Percentiles rank a stretch among this genome's conserved stretches.
Evolutionary conservation across 2,329 filamentous ascomycete species (phyloP).

Genomic region (Cercospora beticola): DNA sequence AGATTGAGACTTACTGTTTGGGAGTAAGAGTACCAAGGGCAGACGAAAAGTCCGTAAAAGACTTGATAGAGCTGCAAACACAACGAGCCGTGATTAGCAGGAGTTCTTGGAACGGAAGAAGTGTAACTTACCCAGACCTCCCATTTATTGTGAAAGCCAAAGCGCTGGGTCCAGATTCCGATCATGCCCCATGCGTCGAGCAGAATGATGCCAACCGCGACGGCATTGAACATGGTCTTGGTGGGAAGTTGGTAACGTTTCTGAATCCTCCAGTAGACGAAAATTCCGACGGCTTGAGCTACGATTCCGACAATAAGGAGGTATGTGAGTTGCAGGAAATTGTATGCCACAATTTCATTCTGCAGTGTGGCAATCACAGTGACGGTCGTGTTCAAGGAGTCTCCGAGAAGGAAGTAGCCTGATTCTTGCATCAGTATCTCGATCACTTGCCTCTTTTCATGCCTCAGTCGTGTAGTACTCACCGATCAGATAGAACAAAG

Average conservation of each 20-base stretch:
- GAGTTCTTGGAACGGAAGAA: not conserved
- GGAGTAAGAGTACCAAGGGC: slow-evolving; percentile 69
- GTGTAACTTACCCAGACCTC: slow-evolving; percentile 21
- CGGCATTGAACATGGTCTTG: slow-evolving; percentile 67
- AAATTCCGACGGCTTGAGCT: slow-evolving; percentile 63
- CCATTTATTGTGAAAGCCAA: slow-evolving; percentile 36
- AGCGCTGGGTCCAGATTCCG: slow-evolving; percentile 55
- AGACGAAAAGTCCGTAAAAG: slow-evolving; percentile 66
- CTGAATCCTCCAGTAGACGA: slow-evolving; percentile 59
- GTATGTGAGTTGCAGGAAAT: slow-evolving; percentile 64
- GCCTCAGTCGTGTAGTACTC: slow-evolving; percentile 13
- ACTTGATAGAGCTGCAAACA: slow-evolving; percentile 21
- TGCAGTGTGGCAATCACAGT: slow-evolving; percentile 67
- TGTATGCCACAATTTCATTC: slow-evolving; percentile 64
- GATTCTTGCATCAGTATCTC: not conserved
- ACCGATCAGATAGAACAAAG: slow-evolving; percentile 63
- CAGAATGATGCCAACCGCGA: slow-evolving; percentile 62
- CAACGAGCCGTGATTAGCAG: not conserved
- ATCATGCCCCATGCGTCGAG: slow-evolving; percentile 62
- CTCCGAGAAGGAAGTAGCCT: slow-evolving; percentile 67
- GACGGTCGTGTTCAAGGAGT: slow-evolving; percentile 68
- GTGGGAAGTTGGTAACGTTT: slow-evolving; percentile 59
- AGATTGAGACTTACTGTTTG: slow-evolving; percentile 52
- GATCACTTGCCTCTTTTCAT: not conserved
- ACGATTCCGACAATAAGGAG: slow-evolving; percentile 65